Base-by-base conservation (phyloP, 2,329 filamentous ascomycete species). In the Fusarium xyrophilum region DNA sequence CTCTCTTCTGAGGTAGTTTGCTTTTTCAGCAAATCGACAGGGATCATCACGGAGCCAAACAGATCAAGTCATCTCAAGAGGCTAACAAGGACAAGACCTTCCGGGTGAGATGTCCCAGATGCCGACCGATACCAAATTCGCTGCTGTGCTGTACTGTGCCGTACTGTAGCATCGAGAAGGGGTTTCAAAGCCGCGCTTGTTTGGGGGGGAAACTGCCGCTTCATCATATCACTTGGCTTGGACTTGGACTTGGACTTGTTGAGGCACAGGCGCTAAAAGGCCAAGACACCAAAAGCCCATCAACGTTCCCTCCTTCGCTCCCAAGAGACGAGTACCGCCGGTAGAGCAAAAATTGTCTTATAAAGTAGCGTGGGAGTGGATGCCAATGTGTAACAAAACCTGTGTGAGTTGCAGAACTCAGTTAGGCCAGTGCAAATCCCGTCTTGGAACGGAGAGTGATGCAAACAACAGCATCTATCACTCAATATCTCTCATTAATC, bases 261-360 rank as follows among this genome's bases (percentile, higher is more conserved):
- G 32, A 32, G 17, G 39, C 53, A 51, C 44, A 66, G 61, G 36
- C 44, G 62, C 62, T 44, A 40, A 60, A 60, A 32, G 46, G 44
- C 46, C 44, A 69, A 59, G 61, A 62, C 66, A 66, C 50, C 68
- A 56, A 38, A 53, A 35, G 33, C 21, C 36, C 30, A 50, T 44
- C 48, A 60, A 48, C 54, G 39, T 62, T 53, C 59, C 38, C 61
- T 63, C 27, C 30, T 27, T 46, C n/a, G 19, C 58, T 35, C 53
- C 47, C 27, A 50, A 50, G 59, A 52, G 47, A 47, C 53, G 53
- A 43, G 46, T 48, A 19, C 46, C 42, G 40, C 38, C 44, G 14
- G 44, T 62, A 33, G 38, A 56, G 17, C 25, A 47, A 28, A 59
- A 44, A 55, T 60, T 68, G 42, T 50, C 48, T 55, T 35, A 21